Percentiles rank a stretch among this genome's conserved stretches.
Evolutionary conservation across 2,329 filamentous ascomycete species (phyloP).

Genomic region (Calonectria leucothoes): DNA sequence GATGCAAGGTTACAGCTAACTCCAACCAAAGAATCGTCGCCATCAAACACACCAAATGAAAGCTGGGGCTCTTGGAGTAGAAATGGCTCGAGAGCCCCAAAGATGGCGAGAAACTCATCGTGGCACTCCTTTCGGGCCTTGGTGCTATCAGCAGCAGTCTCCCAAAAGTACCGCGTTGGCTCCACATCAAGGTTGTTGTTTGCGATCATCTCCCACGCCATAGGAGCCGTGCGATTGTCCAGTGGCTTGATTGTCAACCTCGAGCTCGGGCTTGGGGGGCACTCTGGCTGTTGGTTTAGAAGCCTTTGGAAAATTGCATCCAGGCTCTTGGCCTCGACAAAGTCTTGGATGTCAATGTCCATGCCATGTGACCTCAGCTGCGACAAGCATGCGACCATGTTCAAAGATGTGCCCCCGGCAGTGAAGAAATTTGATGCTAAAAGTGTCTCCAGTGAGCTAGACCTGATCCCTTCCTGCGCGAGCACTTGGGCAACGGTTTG

Average conservation of each 20-base stretch:
- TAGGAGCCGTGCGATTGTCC: neutral
- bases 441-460: neutral
- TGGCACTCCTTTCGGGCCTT: neutral
- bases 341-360: neutral
- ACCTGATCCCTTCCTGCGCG: neutral
- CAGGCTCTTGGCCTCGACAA: neutral
- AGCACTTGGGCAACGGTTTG: neutral
- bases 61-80: neutral
- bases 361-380: neutral
- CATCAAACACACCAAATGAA: neutral
- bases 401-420: neutral
- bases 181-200: neutral
- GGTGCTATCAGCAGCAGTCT: neutral
- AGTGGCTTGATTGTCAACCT: neutral
- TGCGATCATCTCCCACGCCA: neutral
- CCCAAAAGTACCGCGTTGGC: neutral
- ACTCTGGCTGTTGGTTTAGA: no score
- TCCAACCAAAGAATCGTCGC: neutral
- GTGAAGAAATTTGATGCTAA: neutral
- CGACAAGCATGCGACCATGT: neutral
- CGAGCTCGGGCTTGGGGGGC: no score
- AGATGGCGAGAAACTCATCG: neutral
- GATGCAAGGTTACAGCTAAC: neutral
- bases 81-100: neutral
- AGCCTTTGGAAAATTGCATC: neutral